phyloP scores from a whole-genome alignment of 2,329 filamentous ascomycete genomes.

The Helotiales sp. region DNA sequence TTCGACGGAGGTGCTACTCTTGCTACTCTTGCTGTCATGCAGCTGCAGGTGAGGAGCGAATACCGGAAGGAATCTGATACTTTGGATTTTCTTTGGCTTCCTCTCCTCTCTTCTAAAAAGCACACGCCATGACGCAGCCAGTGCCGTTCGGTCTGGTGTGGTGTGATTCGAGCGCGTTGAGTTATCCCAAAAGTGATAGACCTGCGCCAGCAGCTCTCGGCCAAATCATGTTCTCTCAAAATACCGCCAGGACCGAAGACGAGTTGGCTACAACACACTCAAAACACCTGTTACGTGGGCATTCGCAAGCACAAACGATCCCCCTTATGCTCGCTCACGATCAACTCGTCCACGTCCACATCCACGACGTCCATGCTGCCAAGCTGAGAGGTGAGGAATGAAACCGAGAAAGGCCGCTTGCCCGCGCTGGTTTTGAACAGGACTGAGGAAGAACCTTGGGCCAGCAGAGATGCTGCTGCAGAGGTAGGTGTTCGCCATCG shows the following conservation, averaged over 20 bases:
- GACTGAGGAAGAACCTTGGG: too few relatives aligned
- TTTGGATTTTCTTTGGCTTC: background rate
- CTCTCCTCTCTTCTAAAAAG: background rate
- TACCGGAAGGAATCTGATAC: too few relatives aligned
- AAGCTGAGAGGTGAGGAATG: slow-evolving; percentile 17
- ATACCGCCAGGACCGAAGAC: background rate
- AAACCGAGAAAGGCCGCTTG: slow-evolving; percentile 22
- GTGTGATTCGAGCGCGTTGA: too few relatives aligned
- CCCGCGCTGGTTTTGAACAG: background rate
- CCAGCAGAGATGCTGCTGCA: too few relatives aligned
- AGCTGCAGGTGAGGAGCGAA: background rate
- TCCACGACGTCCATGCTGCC: slow-evolving; percentile 14
- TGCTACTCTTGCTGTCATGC: background rate
- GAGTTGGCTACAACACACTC: slow-evolving; percentile 20
- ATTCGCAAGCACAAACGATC: slow-evolving; percentile 9
- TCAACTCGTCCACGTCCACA: slow-evolving; percentile 4
- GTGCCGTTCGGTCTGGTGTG: too few relatives aligned
- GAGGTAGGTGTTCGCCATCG: background rate
- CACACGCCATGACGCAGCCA: background rate
- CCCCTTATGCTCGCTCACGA: slow-evolving; percentile 2
- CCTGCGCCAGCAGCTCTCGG: background rate
- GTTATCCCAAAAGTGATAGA: too few relatives aligned
- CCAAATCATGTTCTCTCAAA: background rate
- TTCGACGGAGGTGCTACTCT: background rate
- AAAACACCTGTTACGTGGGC: slow-evolving; percentile 27